phyloP scores from a whole-genome alignment of 345 rosid species.

The Hibiscus syriacus region DNA sequence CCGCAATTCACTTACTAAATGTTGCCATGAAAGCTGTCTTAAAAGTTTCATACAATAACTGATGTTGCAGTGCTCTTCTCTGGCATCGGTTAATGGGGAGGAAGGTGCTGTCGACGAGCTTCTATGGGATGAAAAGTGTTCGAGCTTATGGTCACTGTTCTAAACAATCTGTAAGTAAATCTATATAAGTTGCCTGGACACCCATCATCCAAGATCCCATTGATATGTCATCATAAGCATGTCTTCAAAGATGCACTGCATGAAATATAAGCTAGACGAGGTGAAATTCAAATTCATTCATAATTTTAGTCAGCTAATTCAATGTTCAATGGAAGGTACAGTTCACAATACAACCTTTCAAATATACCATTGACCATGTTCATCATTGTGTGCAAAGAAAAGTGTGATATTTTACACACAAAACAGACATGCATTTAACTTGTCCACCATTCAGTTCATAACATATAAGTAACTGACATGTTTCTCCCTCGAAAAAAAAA shows the following conservation, averaged over 20 bases:
- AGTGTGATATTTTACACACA: background rate
- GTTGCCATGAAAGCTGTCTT: no score
- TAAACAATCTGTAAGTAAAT: constrained; percentile 52
- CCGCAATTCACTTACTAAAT: background rate
- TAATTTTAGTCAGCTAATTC: background rate
- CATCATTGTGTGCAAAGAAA: background rate
- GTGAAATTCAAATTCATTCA: background rate
- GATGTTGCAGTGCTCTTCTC: constrained; percentile 67
- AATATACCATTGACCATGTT: background rate
- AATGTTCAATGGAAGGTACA: background rate
- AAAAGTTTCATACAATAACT: no score
- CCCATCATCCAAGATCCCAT: no score
- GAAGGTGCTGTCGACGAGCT: constrained; percentile 49
- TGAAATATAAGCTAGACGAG: background rate
- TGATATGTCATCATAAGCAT: constrained; percentile 35
- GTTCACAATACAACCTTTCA: background rate
- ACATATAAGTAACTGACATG: no score
- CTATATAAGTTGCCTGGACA: constrained; percentile 46
- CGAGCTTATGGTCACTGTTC: constrained; percentile 82
- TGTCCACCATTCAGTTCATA: no score
- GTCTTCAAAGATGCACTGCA: background rate
- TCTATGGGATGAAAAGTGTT: constrained; percentile 47
- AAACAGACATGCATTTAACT: background rate
- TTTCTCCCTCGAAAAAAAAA: no score
- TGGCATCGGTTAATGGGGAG: constrained; percentile 89